Evolutionary conservation across 257 asterid species (phyloP).

Genomic region (Plantago elongata): DNA sequence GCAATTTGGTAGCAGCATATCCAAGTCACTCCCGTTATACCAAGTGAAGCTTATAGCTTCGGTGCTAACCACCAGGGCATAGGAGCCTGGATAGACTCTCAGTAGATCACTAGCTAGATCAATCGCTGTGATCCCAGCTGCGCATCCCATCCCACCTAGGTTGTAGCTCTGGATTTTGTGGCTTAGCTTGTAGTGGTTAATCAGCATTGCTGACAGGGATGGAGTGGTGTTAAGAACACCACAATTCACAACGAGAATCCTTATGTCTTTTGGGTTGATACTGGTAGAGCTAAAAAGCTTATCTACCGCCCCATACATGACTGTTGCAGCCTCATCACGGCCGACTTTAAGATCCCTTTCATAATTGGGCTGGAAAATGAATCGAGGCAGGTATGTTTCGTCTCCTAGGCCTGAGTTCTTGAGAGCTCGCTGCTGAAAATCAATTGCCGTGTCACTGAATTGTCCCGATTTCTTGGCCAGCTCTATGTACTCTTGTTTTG

Average conservation of each 20-base stretch:
- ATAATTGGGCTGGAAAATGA: slow-evolving; percentile 35
- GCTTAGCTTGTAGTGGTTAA: slow-evolving; percentile 54
- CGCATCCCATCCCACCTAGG: slow-evolving; percentile 73
- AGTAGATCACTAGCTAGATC: slow-evolving; percentile 57
- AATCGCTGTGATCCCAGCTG: slow-evolving; percentile 46
- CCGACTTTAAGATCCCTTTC: slow-evolving; percentile 29
- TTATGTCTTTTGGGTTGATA: slow-evolving; percentile 37
- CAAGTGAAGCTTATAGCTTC: slow-evolving; percentile 53
- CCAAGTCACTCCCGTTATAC: slow-evolving; percentile 57
- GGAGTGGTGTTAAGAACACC: slow-evolving; percentile 67
- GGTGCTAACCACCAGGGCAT: slow-evolving; percentile 64
- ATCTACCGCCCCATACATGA: slow-evolving; percentile 55
- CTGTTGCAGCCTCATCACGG: slow-evolving; percentile 46
- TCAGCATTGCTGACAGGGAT: slow-evolving; percentile 65
- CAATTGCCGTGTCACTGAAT: slow-evolving; percentile 40
- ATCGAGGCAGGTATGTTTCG: slow-evolving; percentile 53
- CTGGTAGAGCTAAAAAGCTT: slow-evolving; percentile 42
- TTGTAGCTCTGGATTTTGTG: slow-evolving; percentile 52
- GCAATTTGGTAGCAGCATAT: slow-evolving; percentile 70
- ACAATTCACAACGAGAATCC: slow-evolving; percentile 53
- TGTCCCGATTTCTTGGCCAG: slow-evolving; percentile 53
- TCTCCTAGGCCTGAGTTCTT: slow-evolving; percentile 59
- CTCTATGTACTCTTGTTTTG: slow-evolving; percentile 51
- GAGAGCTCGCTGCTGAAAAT: slow-evolving; percentile 47
- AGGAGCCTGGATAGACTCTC: slow-evolving; percentile 43